Evolutionary conservation across 2,329 filamentous ascomycete species (phyloP).

Genomic region (Stachybotrys echinatus): DNA sequence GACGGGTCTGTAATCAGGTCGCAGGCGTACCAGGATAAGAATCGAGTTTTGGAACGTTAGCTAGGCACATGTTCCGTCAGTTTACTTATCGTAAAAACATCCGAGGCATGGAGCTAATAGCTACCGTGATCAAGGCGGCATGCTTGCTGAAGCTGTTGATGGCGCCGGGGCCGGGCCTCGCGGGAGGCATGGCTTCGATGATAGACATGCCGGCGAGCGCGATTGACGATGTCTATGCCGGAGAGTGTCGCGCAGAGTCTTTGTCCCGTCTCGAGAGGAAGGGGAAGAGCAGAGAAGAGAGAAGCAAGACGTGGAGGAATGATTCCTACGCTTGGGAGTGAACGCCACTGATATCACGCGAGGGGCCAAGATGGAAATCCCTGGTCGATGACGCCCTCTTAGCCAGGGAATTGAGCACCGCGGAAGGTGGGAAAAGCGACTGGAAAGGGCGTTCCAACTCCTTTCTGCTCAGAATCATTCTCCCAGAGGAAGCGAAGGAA

Average conservation of each 20-base stretch:
- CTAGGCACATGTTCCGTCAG: conserved; percentile 33
- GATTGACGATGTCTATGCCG: neutral
- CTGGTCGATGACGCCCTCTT: neutral
- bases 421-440: neutral
- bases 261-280: neutral
- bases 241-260: neutral
- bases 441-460: neutral
- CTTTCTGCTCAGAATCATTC: neutral
- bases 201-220: neutral
- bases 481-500: neutral
- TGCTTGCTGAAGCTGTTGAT: neutral
- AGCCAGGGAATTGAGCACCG: neutral
- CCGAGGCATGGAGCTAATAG: neutral
- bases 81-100: neutral
- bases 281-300: neutral
- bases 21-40: conserved; percentile 58
- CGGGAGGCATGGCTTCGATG: neutral
- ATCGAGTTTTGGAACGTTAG: conserved; percentile 72
- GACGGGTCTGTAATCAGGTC: conserved; percentile 55
- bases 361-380: neutral
- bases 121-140: neutral
- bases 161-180: neutral
- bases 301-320: neutral
- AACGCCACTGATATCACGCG: neutral
- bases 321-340: neutral